These are phyloP conservation scores for Juglanconis sp. DNA, from an alignment of 2,329 filamentous ascomycete species.

Conservation along the genomic window DNA sequence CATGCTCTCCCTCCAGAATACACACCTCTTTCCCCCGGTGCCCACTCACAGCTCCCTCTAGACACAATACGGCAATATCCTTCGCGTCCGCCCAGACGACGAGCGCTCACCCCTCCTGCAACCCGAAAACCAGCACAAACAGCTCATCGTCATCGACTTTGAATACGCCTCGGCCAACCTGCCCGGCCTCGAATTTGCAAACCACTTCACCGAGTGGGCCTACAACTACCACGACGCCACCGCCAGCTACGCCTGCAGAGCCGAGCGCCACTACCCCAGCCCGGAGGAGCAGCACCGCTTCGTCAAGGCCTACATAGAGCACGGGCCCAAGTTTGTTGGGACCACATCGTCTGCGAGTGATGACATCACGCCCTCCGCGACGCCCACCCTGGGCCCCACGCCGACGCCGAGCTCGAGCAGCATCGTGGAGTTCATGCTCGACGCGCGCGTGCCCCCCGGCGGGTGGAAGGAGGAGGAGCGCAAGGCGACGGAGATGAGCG, in stretches of 20 bases:
- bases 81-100: constrained; percentile 65
- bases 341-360: constrained; percentile 31
- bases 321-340: constrained; percentile 61
- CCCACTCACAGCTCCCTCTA: constrained; percentile 32
- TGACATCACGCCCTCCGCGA: constrained; percentile 42
- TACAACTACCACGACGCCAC: constrained; percentile 89
- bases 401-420: constrained; percentile 41
- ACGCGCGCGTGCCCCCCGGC: constrained; percentile 59
- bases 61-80: constrained; percentile 98
- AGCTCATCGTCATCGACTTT: constrained; percentile 95
- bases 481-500: constrained; percentile 59
- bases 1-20: background rate
- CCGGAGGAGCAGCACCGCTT: constrained; percentile 80
- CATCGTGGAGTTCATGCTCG: constrained; percentile 75
- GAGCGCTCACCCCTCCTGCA: constrained; percentile 83
- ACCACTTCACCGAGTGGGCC: constrained; percentile 97
- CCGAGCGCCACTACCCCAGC: constrained; percentile 74
- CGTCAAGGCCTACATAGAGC: constrained; percentile 80
- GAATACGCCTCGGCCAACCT: constrained; percentile 92
- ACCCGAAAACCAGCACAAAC: constrained; percentile 91
- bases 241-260: constrained; percentile 65
- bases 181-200: constrained; percentile 86
- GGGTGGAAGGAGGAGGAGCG: constrained; percentile 60
- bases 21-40: no score
- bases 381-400: constrained; percentile 33